Percentiles rank a stretch among this genome's conserved stretches.
Conservation (phyloP, 805 yeast genomes). For the Pichia californica region DNA sequence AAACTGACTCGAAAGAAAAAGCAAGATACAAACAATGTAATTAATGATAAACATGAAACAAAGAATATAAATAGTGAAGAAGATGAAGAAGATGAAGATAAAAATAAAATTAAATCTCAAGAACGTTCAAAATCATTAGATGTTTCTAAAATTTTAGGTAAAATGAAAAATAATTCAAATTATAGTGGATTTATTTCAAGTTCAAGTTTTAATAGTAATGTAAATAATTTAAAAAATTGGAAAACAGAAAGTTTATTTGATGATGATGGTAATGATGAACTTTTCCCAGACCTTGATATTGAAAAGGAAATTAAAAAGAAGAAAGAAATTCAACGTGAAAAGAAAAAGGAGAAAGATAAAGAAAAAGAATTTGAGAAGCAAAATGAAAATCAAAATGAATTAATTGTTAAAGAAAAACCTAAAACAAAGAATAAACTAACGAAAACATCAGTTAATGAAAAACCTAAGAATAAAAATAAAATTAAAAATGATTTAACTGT, state of each 20-base stretch:
- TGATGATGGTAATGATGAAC: conserved; percentile 4
- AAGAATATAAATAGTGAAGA: too few species aligned
- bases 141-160: conserved; percentile 4
- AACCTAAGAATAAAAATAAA: neutral
- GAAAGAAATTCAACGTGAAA: neutral
- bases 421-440: neutral
- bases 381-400: neutral
- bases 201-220: conserved; percentile 6
- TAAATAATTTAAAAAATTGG: neutral
- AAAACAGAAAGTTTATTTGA: conserved; percentile 8
- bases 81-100: too few species aligned
- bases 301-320: neutral
- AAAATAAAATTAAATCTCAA: neutral
- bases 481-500: neutral
- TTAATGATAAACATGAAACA: too few species aligned
- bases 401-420: neutral
- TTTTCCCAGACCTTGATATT: neutral
- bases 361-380: neutral
- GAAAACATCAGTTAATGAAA: neutral
- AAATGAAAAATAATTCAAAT: conserved; percentile 2
- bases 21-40: too few species aligned
- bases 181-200: conserved; percentile 8
- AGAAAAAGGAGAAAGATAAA: neutral
- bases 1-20: neutral
- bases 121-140: conserved; percentile 1